These are phyloP conservation scores for Lasiodiplodia sp. DNA, from an alignment of 2,329 filamentous ascomycete species.

Conservation along the genomic window DNA sequence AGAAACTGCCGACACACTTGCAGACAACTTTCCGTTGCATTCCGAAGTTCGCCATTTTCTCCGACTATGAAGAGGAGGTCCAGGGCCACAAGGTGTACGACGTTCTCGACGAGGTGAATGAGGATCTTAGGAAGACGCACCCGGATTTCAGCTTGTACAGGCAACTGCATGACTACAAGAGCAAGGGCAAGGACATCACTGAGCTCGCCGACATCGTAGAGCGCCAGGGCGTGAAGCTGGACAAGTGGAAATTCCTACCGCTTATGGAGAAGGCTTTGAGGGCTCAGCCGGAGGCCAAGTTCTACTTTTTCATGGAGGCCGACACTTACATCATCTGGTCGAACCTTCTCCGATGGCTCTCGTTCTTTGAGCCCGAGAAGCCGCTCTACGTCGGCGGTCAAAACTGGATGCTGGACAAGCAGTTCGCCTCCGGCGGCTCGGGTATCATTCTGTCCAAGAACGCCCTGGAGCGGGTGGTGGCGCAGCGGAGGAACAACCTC, in stretches of 20 bases:
- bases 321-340: constrained; percentile 27
- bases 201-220: constrained; percentile 32
- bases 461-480: constrained; percentile 16
- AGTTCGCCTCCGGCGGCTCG: constrained; percentile 20
- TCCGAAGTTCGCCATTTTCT: constrained; percentile 64
- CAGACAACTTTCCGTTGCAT: constrained; percentile 64
- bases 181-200: constrained; percentile 50
- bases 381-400: constrained; percentile 28
- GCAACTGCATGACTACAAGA: constrained; percentile 54
- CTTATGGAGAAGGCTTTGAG: constrained; percentile 59
- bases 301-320: constrained; percentile 30
- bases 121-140: constrained; percentile 47
- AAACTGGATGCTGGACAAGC: constrained; percentile 23
- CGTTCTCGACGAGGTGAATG: constrained; percentile 54
- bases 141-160: constrained; percentile 63
- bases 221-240: constrained; percentile 46
- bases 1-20: constrained; percentile 66
- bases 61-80: constrained; percentile 64
- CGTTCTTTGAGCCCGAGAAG: constrained; percentile 14
- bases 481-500: constrained; percentile 18
- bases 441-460: constrained; percentile 22
- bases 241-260: constrained; percentile 66
- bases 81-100: constrained; percentile 58
- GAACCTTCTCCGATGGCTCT: constrained; percentile 23
- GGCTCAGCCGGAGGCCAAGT: constrained; percentile 29